A percentile compares a stretch with the other conserved stretches of the same genome.
Evolutionary conservation across 257 asterid species (phyloP).

Genomic region (Schizonepeta tenuifolia): DNA sequence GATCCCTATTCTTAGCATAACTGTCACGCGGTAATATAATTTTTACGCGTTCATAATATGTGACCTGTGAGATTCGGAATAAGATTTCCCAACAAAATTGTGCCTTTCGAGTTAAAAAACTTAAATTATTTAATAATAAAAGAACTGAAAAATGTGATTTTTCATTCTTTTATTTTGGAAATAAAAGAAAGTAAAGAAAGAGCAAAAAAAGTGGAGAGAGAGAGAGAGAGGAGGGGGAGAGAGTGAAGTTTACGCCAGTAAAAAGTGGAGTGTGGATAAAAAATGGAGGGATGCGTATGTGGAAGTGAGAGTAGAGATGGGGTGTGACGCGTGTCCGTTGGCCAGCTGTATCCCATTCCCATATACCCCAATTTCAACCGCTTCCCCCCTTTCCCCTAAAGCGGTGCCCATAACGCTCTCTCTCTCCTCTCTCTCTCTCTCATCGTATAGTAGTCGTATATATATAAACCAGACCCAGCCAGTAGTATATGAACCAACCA

Average conservation of each 20-base stretch:
- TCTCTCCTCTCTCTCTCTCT: constrained; percentile 1
- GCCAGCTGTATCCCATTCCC: constrained; percentile 91
- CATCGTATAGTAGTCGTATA: not conserved
- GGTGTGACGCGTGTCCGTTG: constrained; percentile 79
- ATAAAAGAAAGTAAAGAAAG: not conserved
- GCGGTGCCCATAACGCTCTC: constrained; percentile 67
- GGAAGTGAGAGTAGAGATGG: constrained; percentile 48
- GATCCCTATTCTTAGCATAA: too few species aligned
- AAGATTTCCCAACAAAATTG: too few species aligned
- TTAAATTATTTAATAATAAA: too few species aligned
- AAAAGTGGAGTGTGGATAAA: constrained; percentile 24
- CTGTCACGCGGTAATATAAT: not conserved
- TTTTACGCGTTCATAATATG: not conserved
- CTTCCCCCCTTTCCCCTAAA: constrained; percentile 31
- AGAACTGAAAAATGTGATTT: not conserved
- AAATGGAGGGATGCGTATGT: constrained; percentile 26
- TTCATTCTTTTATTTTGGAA: not conserved
- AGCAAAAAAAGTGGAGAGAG: not conserved
- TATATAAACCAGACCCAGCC: constrained; percentile 34
- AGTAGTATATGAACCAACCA: too few species aligned
- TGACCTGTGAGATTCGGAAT: not conserved
- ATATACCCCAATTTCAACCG: constrained; percentile 56
- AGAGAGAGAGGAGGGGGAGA: not conserved
- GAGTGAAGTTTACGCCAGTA: constrained; percentile 41
- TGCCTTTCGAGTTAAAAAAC: not conserved